These are phyloP conservation scores for Brassica hybrid DNA, from an alignment of 441 rosid species.

Conservation along the genomic window DNA sequence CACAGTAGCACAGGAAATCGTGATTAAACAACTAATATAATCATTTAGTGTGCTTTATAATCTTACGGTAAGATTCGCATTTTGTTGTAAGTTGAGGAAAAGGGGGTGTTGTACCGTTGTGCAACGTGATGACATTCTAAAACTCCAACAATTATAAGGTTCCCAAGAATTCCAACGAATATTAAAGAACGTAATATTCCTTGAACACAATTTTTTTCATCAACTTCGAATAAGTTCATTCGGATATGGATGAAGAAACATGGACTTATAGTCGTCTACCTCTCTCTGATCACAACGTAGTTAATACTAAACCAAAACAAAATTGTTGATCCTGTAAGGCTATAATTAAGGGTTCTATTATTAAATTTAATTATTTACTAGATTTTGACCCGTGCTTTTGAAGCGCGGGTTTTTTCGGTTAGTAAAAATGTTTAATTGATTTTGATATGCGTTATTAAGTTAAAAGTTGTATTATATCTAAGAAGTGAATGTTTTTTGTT, in stretches of 20 bases:
- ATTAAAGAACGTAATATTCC: conserved; percentile 20
- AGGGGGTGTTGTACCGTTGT: conserved; percentile 29
- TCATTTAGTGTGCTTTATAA: conserved; percentile 8
- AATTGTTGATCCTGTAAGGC: background rate
- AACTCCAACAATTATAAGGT: conserved; percentile 30
- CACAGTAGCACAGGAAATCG: conserved; percentile 35
- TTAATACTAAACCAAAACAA: conserved; percentile 8
- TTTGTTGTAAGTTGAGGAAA: conserved; percentile 23
- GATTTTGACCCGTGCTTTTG: too few species aligned
- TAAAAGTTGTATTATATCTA: too few species aligned
- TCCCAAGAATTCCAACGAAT: conserved; percentile 28
- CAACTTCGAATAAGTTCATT: conserved; percentile 23
- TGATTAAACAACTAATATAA: conserved; percentile 15
- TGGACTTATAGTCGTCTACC: conserved; percentile 23
- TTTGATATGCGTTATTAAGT: too few species aligned
- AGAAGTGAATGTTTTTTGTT: too few species aligned
- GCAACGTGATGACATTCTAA: conserved; percentile 40
- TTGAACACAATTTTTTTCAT: background rate
- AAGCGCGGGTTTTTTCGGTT: too few species aligned
- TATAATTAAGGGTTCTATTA: background rate
- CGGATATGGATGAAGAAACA: conserved; percentile 37
- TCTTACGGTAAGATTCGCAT: conserved; percentile 30
- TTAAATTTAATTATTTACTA: background rate
- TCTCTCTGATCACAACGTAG: conserved; percentile 23
- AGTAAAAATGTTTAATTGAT: too few species aligned